Conservation (phyloP, 163 green algal species). For the Prototheca wickerhamii region DNA sequence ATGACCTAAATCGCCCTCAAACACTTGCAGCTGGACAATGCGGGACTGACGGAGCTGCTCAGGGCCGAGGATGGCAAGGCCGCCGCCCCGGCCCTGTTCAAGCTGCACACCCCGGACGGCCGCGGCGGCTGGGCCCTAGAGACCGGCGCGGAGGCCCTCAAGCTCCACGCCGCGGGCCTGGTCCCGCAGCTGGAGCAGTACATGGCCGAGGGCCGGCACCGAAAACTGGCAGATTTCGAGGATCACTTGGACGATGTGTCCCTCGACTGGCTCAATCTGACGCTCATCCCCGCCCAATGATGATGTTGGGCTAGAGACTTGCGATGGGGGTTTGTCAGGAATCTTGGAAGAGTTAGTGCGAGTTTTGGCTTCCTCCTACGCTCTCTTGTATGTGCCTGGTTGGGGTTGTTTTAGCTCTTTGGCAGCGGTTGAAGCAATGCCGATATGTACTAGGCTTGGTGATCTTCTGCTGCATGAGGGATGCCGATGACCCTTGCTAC, state of each 20-base stretch:
- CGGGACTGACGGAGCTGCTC: not conserved
- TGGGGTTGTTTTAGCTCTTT: no score
- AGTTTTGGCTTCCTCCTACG: no score
- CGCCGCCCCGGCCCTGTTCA: not conserved
- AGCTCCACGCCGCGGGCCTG: not conserved
- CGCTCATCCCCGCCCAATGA: not conserved
- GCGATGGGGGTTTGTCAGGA: not conserved
- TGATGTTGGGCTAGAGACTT: no score
- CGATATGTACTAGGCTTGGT: no score
- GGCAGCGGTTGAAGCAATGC: no score
- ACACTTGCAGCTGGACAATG: not conserved
- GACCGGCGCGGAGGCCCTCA: no score
- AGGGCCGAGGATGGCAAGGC: not conserved
- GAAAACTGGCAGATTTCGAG: slow-evolving; percentile 27
- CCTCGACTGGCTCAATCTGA: slow-evolving; percentile 17
- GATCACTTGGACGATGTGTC: slow-evolving; percentile 32
- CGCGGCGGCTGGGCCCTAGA: not conserved
- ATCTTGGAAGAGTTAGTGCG: not conserved
- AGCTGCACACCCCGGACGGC: not conserved
- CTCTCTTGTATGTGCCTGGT: no score
- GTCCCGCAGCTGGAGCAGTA: not conserved
- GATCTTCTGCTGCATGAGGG: no score
- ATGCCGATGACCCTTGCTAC: no score
- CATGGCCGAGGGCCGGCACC: slow-evolving; percentile 8
- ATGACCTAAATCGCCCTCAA: no score